Evolutionary conservation across 495 filamentous ascomycete genomes (phyloP).

Genomic region (Glutinoglossum americanum): DNA sequence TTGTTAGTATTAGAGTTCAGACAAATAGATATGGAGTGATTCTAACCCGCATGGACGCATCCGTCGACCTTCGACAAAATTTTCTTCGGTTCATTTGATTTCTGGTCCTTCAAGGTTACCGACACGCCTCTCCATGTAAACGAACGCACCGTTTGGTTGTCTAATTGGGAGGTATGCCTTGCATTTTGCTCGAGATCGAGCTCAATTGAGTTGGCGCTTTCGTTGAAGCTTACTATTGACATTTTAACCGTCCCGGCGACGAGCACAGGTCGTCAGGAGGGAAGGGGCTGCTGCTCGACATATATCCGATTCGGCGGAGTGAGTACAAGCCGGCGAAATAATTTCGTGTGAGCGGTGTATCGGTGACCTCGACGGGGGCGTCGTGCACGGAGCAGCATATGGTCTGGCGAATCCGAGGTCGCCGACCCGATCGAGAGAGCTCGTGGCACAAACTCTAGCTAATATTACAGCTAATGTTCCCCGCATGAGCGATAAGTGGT

Average conservation of each 20-base stretch:
- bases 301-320: neutral
- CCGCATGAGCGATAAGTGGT: too few relatives aligned
- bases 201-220: neutral
- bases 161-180: constrained; percentile 15
- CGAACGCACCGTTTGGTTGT: constrained; percentile 18
- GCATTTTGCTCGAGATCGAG: constrained; percentile 13
- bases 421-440: too few relatives aligned
- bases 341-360: neutral
- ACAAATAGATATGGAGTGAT: constrained; percentile 11
- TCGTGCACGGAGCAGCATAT: too few relatives aligned
- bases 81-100: constrained; percentile 33
- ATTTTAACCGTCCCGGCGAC: too few relatives aligned
- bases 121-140: constrained; percentile 41
- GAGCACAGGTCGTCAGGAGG: too few relatives aligned
- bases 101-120: constrained; percentile 46
- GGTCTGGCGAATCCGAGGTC: neutral
- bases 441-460: too few relatives aligned
- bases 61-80: constrained; percentile 32
- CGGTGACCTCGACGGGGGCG: neutral
- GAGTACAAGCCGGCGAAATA: neutral
- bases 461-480: too few relatives aligned
- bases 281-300: neutral
- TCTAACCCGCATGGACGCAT: constrained; percentile 21
- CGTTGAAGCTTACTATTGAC: too few relatives aligned
- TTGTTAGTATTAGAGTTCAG: constrained; percentile 10